These are phyloP conservation scores for Neonectria sp. DNA, from an alignment of 2,329 filamentous ascomycete genomes.

Conservation along the genomic window DNA sequence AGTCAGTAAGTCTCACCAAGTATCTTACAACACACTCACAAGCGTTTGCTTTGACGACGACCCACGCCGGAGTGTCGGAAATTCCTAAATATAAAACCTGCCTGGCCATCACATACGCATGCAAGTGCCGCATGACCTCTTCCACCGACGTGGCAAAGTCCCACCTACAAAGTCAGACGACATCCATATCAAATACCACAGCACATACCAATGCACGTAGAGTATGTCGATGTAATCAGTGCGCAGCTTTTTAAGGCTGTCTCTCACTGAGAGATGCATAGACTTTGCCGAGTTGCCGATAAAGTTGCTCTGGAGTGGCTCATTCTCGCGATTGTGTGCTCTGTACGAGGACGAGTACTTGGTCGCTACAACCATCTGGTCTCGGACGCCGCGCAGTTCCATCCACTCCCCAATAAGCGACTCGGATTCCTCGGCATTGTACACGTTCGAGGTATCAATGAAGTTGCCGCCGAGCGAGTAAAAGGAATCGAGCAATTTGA, in stretches of 20 bases:
- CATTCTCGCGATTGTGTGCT: slow-evolving; percentile 26
- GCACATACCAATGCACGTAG: slow-evolving; percentile 45
- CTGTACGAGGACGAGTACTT: slow-evolving; percentile 63
- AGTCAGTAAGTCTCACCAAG: background rate
- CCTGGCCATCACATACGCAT: slow-evolving; percentile 22
- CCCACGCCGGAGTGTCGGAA: slow-evolving; percentile 51
- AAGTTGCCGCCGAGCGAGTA: slow-evolving; percentile 72
- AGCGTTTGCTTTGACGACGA: slow-evolving; percentile 48
- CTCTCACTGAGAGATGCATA: slow-evolving; percentile 56
- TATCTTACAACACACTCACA: slow-evolving; percentile 15
- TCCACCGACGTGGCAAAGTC: slow-evolving; percentile 31
- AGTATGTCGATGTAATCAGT: slow-evolving; percentile 53
- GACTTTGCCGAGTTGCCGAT: slow-evolving; percentile 56
- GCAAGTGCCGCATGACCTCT: slow-evolving; percentile 27
- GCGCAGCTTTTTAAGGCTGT: slow-evolving; percentile 58
- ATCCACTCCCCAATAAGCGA: slow-evolving; percentile 68
- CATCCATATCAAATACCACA: too few species aligned
- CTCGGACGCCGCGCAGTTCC: slow-evolving; percentile 58
- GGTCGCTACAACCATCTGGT: slow-evolving; percentile 64
- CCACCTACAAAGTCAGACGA: slow-evolving; percentile 23
- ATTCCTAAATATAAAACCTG: slow-evolving; percentile 51
- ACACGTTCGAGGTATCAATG: slow-evolving; percentile 70
- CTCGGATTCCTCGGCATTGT: slow-evolving; percentile 67
- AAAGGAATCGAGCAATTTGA: slow-evolving; percentile 70
- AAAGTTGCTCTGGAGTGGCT: slow-evolving; percentile 50